Conservation (phyloP, 768 basidiomycete species). For the Hericium erinaceus region DNA sequence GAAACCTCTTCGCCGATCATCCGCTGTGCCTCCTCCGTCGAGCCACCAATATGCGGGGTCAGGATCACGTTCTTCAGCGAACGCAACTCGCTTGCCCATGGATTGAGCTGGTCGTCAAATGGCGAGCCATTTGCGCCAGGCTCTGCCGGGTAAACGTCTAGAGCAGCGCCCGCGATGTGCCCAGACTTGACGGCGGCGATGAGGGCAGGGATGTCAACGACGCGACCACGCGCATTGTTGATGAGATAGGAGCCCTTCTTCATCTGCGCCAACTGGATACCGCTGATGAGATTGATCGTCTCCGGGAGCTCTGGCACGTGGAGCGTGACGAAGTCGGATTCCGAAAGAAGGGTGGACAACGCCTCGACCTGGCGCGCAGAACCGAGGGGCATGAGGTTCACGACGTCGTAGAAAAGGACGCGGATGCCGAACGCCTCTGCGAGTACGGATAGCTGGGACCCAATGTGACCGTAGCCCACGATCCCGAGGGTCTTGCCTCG, state of each 20-base stretch:
- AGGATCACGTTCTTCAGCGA: conserved; percentile 84
- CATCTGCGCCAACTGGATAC: conserved; percentile 74
- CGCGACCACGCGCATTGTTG: conserved; percentile 94
- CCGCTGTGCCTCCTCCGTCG: conserved; percentile 95
- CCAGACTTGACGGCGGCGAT: conserved; percentile 73
- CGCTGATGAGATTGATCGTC: conserved; percentile 89
- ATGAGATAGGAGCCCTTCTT: conserved; percentile 92
- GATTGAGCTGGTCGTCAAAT: conserved; percentile 83
- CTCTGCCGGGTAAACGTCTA: conserved; percentile 94
- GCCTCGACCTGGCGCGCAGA: conserved; percentile 84
- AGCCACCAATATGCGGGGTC: conserved; percentile 98
- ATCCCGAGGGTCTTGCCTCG: conserved; percentile 98
- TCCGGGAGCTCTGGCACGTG: conserved; percentile 96
- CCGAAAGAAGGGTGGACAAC: conserved; percentile 59
- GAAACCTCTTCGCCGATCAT: conserved; percentile 97
- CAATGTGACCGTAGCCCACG: conserved; percentile 97
- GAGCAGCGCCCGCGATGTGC: conserved; percentile 82
- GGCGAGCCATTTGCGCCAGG: conserved; percentile 85
- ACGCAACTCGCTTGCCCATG: conserved; percentile 73
- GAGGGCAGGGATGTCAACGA: conserved; percentile 91
- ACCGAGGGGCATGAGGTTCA: conserved; percentile 97
- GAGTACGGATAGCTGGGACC: conserved; percentile 92
- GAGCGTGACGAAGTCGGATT: conserved; percentile 90
- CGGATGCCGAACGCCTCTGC: conserved; percentile 94
- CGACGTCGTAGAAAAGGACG: conserved; percentile 89